Base-by-base conservation (phyloP, 345 rosid genomes). In the Geranium brycei region DNA sequence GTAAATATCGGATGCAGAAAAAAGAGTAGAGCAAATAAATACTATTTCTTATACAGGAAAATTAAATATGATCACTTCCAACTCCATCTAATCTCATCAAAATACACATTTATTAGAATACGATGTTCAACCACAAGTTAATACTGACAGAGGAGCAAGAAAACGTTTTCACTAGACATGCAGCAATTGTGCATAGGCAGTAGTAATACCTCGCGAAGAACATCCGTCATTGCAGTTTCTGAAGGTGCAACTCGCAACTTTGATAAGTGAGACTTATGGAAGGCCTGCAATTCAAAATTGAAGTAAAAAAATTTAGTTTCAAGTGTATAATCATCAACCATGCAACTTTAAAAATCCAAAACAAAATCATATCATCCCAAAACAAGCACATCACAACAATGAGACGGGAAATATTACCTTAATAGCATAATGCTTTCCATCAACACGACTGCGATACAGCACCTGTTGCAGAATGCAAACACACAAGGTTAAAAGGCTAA, bases 151-250 rank as follows among this genome's bases (percentile, higher is more conserved):
- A 47, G 0, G 11, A 8, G 7, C 53, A 10, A 47, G 53, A 47
- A 1, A 47, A 47, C 15, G 3, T 47, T 13, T 19, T 62, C 16
- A 41, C 15, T 15, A 17, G 10, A 30, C 31, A 18, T 17, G 14
- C 18, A 60, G 41, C 31, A 61, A 55, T 32, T 3, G 47, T 35
- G 53, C 31, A 60, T 31, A 60, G 58, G 51, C 59, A 17, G 18
- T 30, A 31, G 40, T 7, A 56, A 58, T 84, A 93, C 99, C 89
- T 93, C 97, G 35, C 99, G 89, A 69, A 84, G 84, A 67, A 93
- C 99, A 77, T 93, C 99, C 31, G 85, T 81, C 99, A 93, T 93
- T 70, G 99, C 97, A 59, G 96, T 93, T 83, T 93, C 99, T 59
- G 95, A 93, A 71, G 99, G 99, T 67, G 87, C 91, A 73, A 93